Evolutionary conservation across 2,329 filamentous ascomycete genomes (phyloP).

Genomic region (Botrytis aclada): DNA sequence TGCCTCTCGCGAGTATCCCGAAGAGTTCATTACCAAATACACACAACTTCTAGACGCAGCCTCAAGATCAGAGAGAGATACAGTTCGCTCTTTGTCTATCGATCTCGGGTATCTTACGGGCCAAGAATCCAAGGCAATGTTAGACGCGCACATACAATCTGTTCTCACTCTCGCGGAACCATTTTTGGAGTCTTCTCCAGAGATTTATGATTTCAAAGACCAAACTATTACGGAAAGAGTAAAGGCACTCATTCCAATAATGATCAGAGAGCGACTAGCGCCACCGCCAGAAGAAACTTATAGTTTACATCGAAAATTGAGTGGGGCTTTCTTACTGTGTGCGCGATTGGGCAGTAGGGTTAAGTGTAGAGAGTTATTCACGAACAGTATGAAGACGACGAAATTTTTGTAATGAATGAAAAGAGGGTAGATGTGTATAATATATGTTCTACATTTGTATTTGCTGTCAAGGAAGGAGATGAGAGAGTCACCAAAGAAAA

Average conservation of each 20-base stretch:
- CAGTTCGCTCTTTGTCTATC: slow-evolving; percentile 66
- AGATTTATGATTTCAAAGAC: slow-evolving; percentile 85
- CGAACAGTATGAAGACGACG: slow-evolving; percentile 39
- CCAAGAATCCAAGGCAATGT: slow-evolving; percentile 79
- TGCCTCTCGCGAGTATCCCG: slow-evolving; percentile 81
- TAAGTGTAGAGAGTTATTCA: slow-evolving; percentile 76
- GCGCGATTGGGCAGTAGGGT: slow-evolving; percentile 82
- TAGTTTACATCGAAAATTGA: slow-evolving; percentile 88
- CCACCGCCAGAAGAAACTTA: slow-evolving; percentile 98
- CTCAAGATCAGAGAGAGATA: slow-evolving; percentile 61
- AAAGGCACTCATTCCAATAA: slow-evolving; percentile 81
- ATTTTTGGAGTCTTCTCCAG: slow-evolving; percentile 72
- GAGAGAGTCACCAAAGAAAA: not conserved
- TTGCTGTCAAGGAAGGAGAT: not conserved
- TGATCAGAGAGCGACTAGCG: slow-evolving; percentile 83
- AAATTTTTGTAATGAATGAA: slow-evolving; percentile 21
- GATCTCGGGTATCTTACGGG: slow-evolving; percentile 89
- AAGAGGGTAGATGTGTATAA: not conserved
- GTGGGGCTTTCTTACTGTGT: slow-evolving; percentile 90
- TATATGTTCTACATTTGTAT: not conserved
- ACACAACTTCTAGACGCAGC: slow-evolving; percentile 78
- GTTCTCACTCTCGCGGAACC: slow-evolving; percentile 90
- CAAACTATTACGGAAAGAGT: slow-evolving; percentile 98
- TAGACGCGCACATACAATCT: slow-evolving; percentile 84
- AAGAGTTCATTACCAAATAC: slow-evolving; percentile 76